phyloP scores from a whole-genome alignment of 2,329 filamentous ascomycete species.

The Tolypocladium capitatum region DNA sequence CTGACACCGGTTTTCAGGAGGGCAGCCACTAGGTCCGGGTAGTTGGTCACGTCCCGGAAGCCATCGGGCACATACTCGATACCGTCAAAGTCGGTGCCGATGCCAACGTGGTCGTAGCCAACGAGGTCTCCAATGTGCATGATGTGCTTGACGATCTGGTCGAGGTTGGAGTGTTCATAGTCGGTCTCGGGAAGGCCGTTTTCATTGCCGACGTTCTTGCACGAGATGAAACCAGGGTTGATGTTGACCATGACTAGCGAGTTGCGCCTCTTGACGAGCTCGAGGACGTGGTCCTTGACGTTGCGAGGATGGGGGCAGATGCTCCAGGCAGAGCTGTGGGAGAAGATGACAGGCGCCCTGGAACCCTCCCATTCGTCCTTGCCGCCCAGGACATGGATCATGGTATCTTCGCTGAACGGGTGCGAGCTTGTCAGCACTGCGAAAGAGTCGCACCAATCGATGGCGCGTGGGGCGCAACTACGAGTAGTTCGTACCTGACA shows the following conservation, averaged over 20 bases:
- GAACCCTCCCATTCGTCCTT: constrained; percentile 54
- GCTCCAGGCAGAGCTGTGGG: constrained; percentile 68
- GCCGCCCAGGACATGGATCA: constrained; percentile 66
- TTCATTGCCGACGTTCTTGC: constrained; percentile 42
- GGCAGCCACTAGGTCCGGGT: constrained; percentile 64
- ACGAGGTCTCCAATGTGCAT: constrained; percentile 69
- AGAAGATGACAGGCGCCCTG: constrained; percentile 74
- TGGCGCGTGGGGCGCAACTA: no score
- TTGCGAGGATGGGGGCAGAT: constrained; percentile 84
- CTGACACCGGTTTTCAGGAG: constrained; percentile 60
- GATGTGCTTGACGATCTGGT: constrained; percentile 69
- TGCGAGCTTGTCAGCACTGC: background rate
- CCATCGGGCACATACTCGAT: constrained; percentile 55
- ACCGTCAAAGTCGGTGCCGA: constrained; percentile 85
- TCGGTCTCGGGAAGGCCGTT: constrained; percentile 57
- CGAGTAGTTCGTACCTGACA: no score
- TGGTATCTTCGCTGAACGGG: constrained; percentile 59
- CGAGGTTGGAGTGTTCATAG: constrained; percentile 56
- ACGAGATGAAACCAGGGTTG: constrained; percentile 68
- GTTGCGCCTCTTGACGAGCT: constrained; percentile 58
- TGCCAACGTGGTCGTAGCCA: constrained; percentile 75
- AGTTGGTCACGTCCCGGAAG: constrained; percentile 75
- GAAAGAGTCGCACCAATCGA: no score
- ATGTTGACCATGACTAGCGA: constrained; percentile 91
- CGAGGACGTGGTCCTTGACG: constrained; percentile 71